These are phyloP conservation scores for Nitzschia inconspicua DNA, from an alignment of 108 stramenopile genomes.

Conservation along the genomic window DNA sequence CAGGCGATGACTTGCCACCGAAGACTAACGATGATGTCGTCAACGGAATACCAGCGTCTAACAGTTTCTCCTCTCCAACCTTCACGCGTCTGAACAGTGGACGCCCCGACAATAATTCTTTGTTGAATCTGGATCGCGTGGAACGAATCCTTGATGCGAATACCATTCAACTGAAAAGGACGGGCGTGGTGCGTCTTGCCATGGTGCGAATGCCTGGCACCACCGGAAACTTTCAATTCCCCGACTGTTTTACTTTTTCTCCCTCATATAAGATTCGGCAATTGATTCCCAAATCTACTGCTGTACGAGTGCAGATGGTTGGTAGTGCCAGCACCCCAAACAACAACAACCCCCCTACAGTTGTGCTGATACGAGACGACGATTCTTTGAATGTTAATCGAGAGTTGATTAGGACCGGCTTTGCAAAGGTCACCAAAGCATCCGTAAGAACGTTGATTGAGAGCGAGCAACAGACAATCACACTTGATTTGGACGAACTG, in stretches of 20 bases:
- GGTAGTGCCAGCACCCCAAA: background rate
- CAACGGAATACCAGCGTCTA: no score
- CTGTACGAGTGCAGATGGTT: constrained; percentile 12
- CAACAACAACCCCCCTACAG: background rate
- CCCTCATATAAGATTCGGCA: constrained; percentile 48
- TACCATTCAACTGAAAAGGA: constrained; percentile 44
- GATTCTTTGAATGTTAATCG: constrained; percentile 33
- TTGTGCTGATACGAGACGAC: constrained; percentile 14
- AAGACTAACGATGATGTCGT: no score
- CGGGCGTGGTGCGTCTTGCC: constrained; percentile 40
- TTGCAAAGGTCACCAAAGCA: constrained; percentile 19
- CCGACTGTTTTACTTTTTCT: constrained; percentile 38
- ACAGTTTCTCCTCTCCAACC: no score
- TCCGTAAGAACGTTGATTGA: background rate
- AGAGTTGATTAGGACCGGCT: constrained; percentile 43
- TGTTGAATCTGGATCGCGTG: no score
- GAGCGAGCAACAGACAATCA: background rate
- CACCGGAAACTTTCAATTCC: constrained; percentile 24
- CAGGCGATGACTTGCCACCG: no score
- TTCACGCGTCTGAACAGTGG: no score
- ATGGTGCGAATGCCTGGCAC: constrained; percentile 36
- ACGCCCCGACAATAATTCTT: no score
- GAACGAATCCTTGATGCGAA: constrained; percentile 47
- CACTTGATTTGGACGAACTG: constrained; percentile 18
- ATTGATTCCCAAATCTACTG: constrained; percentile 26